Percentiles rank a stretch among this genome's conserved stretches.
Conservation (phyloP, 441 rosid species). For the Kokia cookei region DNA sequence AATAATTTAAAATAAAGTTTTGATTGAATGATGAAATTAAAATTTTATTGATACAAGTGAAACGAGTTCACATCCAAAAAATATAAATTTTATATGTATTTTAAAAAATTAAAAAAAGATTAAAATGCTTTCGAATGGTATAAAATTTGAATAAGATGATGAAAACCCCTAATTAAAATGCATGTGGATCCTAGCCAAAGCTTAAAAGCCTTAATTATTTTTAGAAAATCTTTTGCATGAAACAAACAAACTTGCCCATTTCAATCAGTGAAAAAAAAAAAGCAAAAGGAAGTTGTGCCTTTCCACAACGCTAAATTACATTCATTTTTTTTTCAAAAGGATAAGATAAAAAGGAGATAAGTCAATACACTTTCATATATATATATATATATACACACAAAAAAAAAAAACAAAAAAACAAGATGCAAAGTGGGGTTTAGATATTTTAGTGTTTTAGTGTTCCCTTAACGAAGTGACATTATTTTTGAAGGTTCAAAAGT, state of each 20-base stretch:
- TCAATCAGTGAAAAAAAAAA: conserved; percentile 15
- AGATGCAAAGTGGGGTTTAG: conserved; percentile 7
- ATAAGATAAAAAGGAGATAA: not conserved
- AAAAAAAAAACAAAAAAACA: not conserved
- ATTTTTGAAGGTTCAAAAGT: not conserved
- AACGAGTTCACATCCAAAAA: too few relatives aligned
- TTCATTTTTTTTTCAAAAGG: not conserved
- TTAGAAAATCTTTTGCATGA: not conserved
- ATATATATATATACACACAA: too few relatives aligned
- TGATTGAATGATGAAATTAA: too few relatives aligned
- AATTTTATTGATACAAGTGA: too few relatives aligned
- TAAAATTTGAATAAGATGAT: not conserved
- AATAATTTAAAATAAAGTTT: too few relatives aligned
- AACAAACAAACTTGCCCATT: conserved; percentile 19
- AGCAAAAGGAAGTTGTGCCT: not conserved
- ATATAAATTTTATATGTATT: too few relatives aligned
- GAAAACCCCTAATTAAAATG: conserved; percentile 14
- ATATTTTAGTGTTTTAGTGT: not conserved
- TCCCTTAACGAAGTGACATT: not conserved
- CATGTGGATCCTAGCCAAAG: conserved; percentile 22
- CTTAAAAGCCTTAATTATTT: not conserved
- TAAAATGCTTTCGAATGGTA: too few relatives aligned
- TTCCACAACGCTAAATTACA: not conserved
- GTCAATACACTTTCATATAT: not conserved
- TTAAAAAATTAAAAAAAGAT: too few relatives aligned